Base-by-base conservation (phyloP, 306 rosid species). In the Sphenostylis stenocarpa region DNA sequence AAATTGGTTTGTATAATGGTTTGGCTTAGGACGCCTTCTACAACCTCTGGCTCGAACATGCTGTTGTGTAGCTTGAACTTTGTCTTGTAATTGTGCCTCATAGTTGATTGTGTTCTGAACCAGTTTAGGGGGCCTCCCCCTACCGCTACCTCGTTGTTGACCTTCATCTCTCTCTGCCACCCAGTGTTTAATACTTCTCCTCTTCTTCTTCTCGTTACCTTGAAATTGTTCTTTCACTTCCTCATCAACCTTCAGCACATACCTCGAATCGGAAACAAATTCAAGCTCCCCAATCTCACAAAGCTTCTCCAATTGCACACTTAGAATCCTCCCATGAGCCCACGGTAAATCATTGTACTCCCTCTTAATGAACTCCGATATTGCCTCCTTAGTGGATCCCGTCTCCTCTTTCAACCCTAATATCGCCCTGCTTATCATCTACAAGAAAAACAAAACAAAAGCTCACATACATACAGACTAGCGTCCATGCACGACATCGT, bases 371-470 rank as follows among this genome's bases (percentile, higher is more conserved):
- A 66, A 86, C 49, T 71, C 74, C 1, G 86, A 84, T 14, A 86
- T 84, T 7, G 78, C 84, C 49, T 70, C 73, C 78, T 48, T 60
- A 4, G 80, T 78, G 0, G 87, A 81, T 0, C 90, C 85, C 1
- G 2, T 19, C 5, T 1, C 12, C n/a, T 84, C 82, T 7, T 60
- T 20, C 57, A 84, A 48, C 36, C 72, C 84, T 16, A 9, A 28
- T 15, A 86, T 21, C 24, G 86, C 90, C 36, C 14, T 60, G 14
- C 44, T 34, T 70, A 86, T 84, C 90, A 86, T 86, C 90, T 86
- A n/a, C 21, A 69, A 2, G 33, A 28, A 7, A 4, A 4, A 29
- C 16, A 38, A 9, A n/a, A n/a, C n/a, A n/a, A n/a, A n/a, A n/a
- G n/a, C 43, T 3, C 43, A 10, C 41, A 36, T 3, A 7, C 41